Percentiles rank a stretch among this genome's conserved stretches.
Conservation (phyloP, 805 yeast genomes). For the Candida odintsovae region DNA sequence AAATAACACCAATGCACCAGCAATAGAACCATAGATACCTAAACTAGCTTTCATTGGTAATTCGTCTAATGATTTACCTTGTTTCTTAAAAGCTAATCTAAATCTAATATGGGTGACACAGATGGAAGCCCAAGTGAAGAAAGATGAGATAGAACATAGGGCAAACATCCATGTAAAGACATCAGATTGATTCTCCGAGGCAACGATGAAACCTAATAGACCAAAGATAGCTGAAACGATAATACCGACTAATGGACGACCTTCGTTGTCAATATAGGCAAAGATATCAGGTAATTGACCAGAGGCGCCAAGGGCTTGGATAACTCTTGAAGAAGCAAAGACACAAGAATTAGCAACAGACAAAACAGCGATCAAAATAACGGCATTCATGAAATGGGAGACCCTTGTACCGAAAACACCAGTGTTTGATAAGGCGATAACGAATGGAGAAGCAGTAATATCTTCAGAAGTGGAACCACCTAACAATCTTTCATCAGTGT, state of each 20-base stretch:
- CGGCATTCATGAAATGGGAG: slow-evolving; percentile 60
- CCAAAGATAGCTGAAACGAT: slow-evolving; percentile 47
- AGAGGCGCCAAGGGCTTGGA: slow-evolving; percentile 57
- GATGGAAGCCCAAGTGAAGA: slow-evolving; percentile 61
- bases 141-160: slow-evolving; percentile 51
- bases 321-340: slow-evolving; percentile 62
- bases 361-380: slow-evolving; percentile 60
- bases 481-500: slow-evolving; percentile 41
- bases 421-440: slow-evolving; percentile 60
- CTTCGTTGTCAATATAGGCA: slow-evolving; percentile 59
- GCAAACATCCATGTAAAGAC: slow-evolving; percentile 65
- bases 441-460: slow-evolving; percentile 76
- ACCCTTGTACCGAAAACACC: slow-evolving; percentile 57
- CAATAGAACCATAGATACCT: slow-evolving; percentile 62
- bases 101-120: slow-evolving; percentile 56
- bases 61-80: slow-evolving; percentile 66
- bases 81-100: slow-evolving; percentile 54
- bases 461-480: slow-evolving; percentile 45
- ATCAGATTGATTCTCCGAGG: slow-evolving; percentile 41
- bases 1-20: slow-evolving; percentile 51
- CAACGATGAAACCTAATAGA: slow-evolving; percentile 51
- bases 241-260: slow-evolving; percentile 63
- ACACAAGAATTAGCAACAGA: slow-evolving; percentile 72
- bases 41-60: slow-evolving; percentile 58
- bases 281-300: slow-evolving; percentile 56